Percentiles rank a stretch among this genome's conserved stretches.
phyloP scores from a whole-genome alignment of 2,329 filamentous ascomycete genomes.

The Calonectria crousiana region DNA sequence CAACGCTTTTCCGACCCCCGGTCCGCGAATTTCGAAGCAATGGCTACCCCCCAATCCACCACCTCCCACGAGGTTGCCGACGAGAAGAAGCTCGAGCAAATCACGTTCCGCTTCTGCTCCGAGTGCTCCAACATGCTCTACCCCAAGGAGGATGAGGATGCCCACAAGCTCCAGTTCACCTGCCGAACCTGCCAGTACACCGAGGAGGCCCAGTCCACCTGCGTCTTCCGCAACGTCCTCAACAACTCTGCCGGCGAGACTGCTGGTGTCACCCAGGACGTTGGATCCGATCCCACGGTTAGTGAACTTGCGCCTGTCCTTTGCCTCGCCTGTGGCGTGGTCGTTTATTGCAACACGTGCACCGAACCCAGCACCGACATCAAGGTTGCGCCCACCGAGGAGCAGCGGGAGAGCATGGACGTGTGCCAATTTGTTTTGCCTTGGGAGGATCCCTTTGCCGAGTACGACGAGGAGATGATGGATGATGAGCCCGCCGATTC shows the following conservation, averaged over 20 bases:
- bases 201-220: slow-evolving; percentile 86
- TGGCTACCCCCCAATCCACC: slow-evolving; percentile 70
- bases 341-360: slow-evolving; percentile 59
- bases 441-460: slow-evolving; percentile 50
- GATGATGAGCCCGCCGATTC: slow-evolving; percentile 33
- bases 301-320: slow-evolving; percentile 67
- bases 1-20: not conserved
- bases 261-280: slow-evolving; percentile 96
- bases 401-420: slow-evolving; percentile 43
- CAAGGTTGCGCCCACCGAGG: slow-evolving; percentile 30
- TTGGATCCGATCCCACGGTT: slow-evolving; percentile 98
- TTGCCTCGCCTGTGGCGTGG: slow-evolving; percentile 61
- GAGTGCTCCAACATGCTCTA: slow-evolving; percentile 99
- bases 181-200: slow-evolving; percentile 96
- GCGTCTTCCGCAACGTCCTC: slow-evolving; percentile 95
- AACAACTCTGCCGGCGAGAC: slow-evolving; percentile 94
- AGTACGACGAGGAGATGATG: slow-evolving; percentile 55
- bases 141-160: slow-evolving; percentile 90
- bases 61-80: slow-evolving; percentile 56
- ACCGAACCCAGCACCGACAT: slow-evolving; percentile 43
- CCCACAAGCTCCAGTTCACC: slow-evolving; percentile 90
- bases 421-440: slow-evolving; percentile 46
- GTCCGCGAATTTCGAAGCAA: slow-evolving; percentile 45
- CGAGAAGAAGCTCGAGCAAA: slow-evolving; percentile 77
- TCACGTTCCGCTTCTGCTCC: slow-evolving; percentile 97